Percentiles rank a stretch among this genome's conserved stretches.
Conservation (phyloP, 83 land plant genomes). For the Picea abies region DNA sequence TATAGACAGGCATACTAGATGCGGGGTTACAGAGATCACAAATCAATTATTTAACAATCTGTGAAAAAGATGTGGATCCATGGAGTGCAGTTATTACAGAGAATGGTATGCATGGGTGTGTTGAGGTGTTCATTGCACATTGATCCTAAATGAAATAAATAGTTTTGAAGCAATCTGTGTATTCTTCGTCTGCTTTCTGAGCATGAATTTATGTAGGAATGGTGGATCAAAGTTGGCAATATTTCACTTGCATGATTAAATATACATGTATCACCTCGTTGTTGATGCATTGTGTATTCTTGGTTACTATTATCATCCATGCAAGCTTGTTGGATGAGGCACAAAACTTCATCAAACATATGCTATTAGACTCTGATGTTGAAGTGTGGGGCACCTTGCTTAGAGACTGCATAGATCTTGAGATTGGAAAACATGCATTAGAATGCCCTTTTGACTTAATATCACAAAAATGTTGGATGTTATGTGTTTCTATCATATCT, state of each 20-base stretch:
- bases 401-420: slow-evolving; percentile 41
- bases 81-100: slow-evolving; percentile 75
- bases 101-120: slow-evolving; percentile 36
- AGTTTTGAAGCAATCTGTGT: slow-evolving; percentile 34
- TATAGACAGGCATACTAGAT: slow-evolving; percentile 52
- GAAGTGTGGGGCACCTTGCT: slow-evolving; percentile 46
- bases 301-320: slow-evolving; percentile 56
- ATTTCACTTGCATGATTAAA: slow-evolving; percentile 45
- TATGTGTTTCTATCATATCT: slow-evolving; percentile 45
- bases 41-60: slow-evolving; percentile 37
- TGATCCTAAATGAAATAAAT: slow-evolving; percentile 51
- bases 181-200: slow-evolving; percentile 33
- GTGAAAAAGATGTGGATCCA: slow-evolving; percentile 40
- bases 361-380: slow-evolving; percentile 50
- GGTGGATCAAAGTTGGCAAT: slow-evolving; percentile 42
- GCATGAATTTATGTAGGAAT: slow-evolving; percentile 39
- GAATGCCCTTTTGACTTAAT: slow-evolving; percentile 22
- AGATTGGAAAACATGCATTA: slow-evolving; percentile 41
- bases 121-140: slow-evolving; percentile 34
- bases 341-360: slow-evolving; percentile 39
- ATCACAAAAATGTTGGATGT: slow-evolving; percentile 31
- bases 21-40: slow-evolving; percentile 36
- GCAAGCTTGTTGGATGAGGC: slow-evolving; percentile 64
- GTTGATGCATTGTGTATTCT: slow-evolving; percentile 47
- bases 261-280: slow-evolving; percentile 37